phyloP scores from a whole-genome alignment of 2,329 filamentous ascomycete species.

The Pseudocercospora vitis region DNA sequence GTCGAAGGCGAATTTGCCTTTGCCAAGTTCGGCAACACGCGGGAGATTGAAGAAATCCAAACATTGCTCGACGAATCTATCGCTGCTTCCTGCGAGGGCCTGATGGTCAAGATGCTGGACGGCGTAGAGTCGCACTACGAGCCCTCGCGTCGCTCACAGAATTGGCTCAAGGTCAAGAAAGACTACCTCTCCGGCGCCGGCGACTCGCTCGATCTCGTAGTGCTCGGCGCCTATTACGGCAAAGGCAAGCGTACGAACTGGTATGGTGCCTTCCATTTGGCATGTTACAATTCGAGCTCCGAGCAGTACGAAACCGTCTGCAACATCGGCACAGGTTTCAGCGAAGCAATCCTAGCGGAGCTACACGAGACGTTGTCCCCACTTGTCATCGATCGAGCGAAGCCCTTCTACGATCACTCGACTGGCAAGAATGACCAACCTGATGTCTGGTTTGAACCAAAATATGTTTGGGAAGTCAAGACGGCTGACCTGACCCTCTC shows the following conservation, averaged over 20 bases:
- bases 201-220: slow-evolving; percentile 93
- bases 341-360: slow-evolving; percentile 87
- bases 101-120: slow-evolving; percentile 99
- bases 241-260: slow-evolving; percentile 94
- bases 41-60: slow-evolving; percentile 91
- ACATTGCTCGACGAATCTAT: slow-evolving; percentile 89
- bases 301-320: slow-evolving; percentile 93
- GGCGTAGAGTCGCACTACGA: slow-evolving; percentile 91
- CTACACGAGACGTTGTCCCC: slow-evolving; percentile 73
- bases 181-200: slow-evolving; percentile 93
- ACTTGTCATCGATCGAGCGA: slow-evolving; percentile 82
- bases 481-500: slow-evolving; percentile 92
- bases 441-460: slow-evolving; percentile 97
- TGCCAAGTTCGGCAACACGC: slow-evolving; percentile 81
- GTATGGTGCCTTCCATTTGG: slow-evolving; percentile 92
- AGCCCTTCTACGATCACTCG: slow-evolving; percentile 92
- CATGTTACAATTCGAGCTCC: slow-evolving; percentile 79
- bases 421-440: slow-evolving; percentile 86
- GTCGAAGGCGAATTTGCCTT: slow-evolving; percentile 90
- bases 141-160: slow-evolving; percentile 91
- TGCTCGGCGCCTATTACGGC: slow-evolving; percentile 90
- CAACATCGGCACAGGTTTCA: slow-evolving; percentile 98
- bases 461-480: slow-evolving; percentile 95
- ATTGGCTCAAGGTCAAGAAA: slow-evolving; percentile 99
- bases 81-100: slow-evolving; percentile 90